These are phyloP conservation scores for Fraxinus paxiana DNA, from an alignment of 305 asterid genomes.

Conservation along the genomic window DNA sequence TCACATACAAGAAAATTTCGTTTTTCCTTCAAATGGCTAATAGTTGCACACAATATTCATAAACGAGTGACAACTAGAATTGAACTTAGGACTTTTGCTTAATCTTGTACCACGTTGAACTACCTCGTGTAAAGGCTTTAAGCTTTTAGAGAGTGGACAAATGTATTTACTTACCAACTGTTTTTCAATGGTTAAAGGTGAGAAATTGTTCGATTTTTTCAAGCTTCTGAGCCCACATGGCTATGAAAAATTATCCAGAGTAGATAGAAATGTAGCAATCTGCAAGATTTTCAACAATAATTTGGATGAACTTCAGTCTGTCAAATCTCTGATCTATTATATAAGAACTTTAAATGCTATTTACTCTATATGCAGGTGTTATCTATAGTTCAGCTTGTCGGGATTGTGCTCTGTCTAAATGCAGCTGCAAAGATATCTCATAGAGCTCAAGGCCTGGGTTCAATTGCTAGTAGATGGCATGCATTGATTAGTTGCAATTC, in stretches of 20 bases:
- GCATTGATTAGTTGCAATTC: constrained; percentile 57
- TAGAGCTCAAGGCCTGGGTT: constrained; percentile 70
- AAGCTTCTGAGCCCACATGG: neutral
- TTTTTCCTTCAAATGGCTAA: neutral
- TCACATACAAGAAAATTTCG: neutral
- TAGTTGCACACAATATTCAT: neutral
- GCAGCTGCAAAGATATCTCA: constrained; percentile 80
- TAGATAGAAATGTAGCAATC: neutral
- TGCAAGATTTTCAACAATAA: neutral
- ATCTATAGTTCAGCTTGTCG: constrained; percentile 61
- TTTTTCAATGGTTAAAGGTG: neutral
- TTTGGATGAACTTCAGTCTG: neutral
- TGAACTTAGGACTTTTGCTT: neutral
- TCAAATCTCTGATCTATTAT: neutral
- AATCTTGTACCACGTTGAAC: neutral
- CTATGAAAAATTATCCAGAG: neutral
- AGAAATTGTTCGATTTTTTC: neutral
- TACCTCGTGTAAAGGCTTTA: neutral
- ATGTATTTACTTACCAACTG: neutral
- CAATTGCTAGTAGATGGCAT: constrained; percentile 82
- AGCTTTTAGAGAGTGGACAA: neutral
- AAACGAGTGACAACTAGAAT: neutral
- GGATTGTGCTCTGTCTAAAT: constrained; percentile 57
- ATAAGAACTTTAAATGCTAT: neutral
- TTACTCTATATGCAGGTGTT: constrained; percentile 42